Percentiles rank a stretch among this genome's conserved stretches.
Evolutionary conservation across 345 rosid genomes (phyloP).

Genomic region (Eucalyptus paniculata): DNA sequence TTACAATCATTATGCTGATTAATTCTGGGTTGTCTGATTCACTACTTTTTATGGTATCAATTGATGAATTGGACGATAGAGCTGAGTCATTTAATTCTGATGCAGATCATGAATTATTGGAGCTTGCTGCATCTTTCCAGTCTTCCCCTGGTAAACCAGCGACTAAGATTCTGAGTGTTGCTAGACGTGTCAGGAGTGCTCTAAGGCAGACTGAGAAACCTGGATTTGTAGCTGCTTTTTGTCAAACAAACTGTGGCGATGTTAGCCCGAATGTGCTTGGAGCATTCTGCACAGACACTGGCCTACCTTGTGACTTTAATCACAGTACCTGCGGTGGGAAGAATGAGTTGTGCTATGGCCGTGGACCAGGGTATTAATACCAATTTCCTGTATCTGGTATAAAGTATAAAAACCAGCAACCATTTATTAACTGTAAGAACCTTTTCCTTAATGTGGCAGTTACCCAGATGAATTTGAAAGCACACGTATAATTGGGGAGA

Average conservation of each 20-base stretch:
- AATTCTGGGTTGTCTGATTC: neutral
- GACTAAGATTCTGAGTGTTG: constrained; percentile 48
- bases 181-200: constrained; percentile 72
- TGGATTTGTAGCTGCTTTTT: constrained; percentile 89
- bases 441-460: constrained; percentile 19
- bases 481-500: constrained; percentile 85
- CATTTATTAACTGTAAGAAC: neutral
- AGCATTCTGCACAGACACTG: constrained; percentile 85
- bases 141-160: constrained; percentile 66
- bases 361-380: constrained; percentile 81
- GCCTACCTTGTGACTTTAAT: constrained; percentile 93
- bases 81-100: neutral
- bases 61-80: neutral
- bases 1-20: neutral
- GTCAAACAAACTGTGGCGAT: constrained; percentile 96
- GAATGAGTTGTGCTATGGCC: constrained; percentile 88
- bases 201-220: constrained; percentile 78
- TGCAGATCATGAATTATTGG: constrained; percentile 72
- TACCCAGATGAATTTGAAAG: constrained; percentile 97
- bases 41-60: neutral
- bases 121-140: constrained; percentile 83
- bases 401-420: neutral
- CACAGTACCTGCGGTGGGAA: constrained; percentile 96
- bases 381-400: neutral
- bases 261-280: constrained; percentile 98